Evolutionary conservation across 2,329 filamentous ascomycete species (phyloP), one percentile per base, ranked within the genome.

Genomic region (Xylaria sp.): DNA sequence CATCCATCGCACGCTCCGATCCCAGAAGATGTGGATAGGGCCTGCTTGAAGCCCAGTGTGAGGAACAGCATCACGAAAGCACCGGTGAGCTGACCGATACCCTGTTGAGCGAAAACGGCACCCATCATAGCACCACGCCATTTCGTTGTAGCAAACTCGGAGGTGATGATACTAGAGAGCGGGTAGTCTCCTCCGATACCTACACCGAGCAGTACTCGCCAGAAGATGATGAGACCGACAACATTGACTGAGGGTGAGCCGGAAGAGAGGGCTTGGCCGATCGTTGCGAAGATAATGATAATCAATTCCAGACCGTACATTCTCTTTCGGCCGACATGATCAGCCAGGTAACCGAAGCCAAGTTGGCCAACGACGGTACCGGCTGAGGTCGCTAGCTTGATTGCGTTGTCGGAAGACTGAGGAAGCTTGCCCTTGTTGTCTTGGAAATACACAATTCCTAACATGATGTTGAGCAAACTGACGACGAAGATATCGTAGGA

Each of bases 71-170:
- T 91, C 71, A 96, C 85, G 36, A 95, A 87, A 56, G 92, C 92
- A 58, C 91, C 92, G 31, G 84, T 85, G 64, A 96, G 89, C 80
- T 96, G 93, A 23, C 93, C 93, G 61, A 96, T 86, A 72, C 93
- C 92, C 79, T 97, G 93, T 92, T 94, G 95, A 73, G 92, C 92
- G 76, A 96, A 96, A 63, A 96, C 93, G 18, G 92, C 86, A 41
- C 89, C 92, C 90, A 97, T 94, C 67, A 96, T 96, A 72, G 92
- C 92, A 73, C 92, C 93, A 80, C 93, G 85, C 90, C 92, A 94
- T 80, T 91, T 94, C 62, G 92, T 95, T 3, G 91, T 94, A 12
- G 93, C 92, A 76, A 96, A 96, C 84, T 96, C 93, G 5, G 93
- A 94, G 6, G 93, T 95, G 75, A 96, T 96, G 72, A 95, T 92